Evolutionary conservation across 2,329 filamentous ascomycete genomes (phyloP).

Genomic region (Stromatinia cepivora): DNA sequence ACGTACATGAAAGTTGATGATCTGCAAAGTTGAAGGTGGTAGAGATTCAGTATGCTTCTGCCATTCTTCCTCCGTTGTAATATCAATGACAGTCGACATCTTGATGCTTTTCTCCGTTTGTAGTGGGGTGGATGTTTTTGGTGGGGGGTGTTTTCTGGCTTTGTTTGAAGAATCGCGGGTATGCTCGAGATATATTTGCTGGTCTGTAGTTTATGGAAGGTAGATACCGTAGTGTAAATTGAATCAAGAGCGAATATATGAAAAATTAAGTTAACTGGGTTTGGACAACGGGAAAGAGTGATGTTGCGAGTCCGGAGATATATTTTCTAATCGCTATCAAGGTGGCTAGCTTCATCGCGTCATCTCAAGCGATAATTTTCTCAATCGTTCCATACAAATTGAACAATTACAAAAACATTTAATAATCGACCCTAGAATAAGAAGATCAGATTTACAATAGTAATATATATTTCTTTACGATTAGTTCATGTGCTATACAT

Average conservation of each 20-base stretch:
- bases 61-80: constrained; percentile 74
- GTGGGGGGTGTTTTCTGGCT: constrained; percentile 2
- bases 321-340: constrained; percentile 25
- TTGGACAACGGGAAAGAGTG: neutral
- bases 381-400: constrained; percentile 10
- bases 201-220: neutral
- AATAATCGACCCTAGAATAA: constrained; percentile 17
- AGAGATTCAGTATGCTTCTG: constrained; percentile 64
- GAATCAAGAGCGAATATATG: neutral
- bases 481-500: neutral
- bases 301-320: constrained; percentile 15
- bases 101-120: constrained; percentile 30
- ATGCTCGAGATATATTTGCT: neutral
- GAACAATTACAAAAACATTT: constrained; percentile 19
- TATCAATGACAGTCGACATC: constrained; percentile 78
- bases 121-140: constrained; percentile 19
- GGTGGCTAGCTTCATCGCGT: constrained; percentile 22
- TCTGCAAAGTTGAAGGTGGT: constrained; percentile 68
- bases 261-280: neutral
- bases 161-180: neutral
- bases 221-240: neutral
- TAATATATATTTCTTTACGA: neutral
- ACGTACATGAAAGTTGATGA: constrained; percentile 79
- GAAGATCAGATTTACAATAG: neutral
- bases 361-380: constrained; percentile 19